Evolutionary conservation across 306 rosid genomes (phyloP).

Genomic region (Prunus campanulata): DNA sequence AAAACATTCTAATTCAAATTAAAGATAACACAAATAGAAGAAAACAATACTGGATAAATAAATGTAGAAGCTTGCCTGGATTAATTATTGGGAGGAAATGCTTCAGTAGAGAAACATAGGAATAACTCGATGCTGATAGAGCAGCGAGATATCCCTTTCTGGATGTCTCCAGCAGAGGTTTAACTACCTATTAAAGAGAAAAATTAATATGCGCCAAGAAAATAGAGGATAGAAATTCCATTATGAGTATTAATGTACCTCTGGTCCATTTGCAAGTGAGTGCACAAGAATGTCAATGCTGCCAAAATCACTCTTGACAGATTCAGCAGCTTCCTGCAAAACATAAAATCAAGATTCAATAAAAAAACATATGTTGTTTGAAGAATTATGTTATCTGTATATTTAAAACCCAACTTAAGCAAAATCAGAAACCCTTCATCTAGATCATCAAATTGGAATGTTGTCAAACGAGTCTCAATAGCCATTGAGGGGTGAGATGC

Average conservation of each 20-base stretch:
- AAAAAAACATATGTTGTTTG: not conserved
- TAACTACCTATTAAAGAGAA: conserved; percentile 59
- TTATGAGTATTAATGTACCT: conserved; percentile 44
- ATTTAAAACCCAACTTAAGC: not conserved
- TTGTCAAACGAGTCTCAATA: not conserved
- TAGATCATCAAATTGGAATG: not conserved
- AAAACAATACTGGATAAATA: conserved; percentile 8
- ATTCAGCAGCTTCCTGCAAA: conserved; percentile 86
- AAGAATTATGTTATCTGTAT: not conserved
- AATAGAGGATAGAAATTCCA: conserved; percentile 4
- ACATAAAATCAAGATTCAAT: conserved; percentile 3
- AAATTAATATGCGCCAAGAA: conserved; percentile 16
- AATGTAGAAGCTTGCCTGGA: conserved; percentile 52
- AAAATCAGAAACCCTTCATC: not conserved
- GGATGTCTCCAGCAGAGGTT: conserved; percentile 93
- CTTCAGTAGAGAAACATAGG: conserved; percentile 83
- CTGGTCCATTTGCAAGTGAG: conserved; percentile 99
- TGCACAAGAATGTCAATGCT: conserved; percentile 97
- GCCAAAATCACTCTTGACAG: conserved; percentile 89
- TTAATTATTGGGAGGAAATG: conserved; percentile 89
- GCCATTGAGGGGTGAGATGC: not conserved
- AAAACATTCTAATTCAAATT: conserved; percentile 10
- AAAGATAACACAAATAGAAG: conserved; percentile 3
- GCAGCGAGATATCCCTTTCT: conserved; percentile 98
- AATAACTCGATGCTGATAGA: conserved; percentile 92